Conservation (phyloP, 805 yeast genomes). For the Barnettozyma vustinii region DNA sequence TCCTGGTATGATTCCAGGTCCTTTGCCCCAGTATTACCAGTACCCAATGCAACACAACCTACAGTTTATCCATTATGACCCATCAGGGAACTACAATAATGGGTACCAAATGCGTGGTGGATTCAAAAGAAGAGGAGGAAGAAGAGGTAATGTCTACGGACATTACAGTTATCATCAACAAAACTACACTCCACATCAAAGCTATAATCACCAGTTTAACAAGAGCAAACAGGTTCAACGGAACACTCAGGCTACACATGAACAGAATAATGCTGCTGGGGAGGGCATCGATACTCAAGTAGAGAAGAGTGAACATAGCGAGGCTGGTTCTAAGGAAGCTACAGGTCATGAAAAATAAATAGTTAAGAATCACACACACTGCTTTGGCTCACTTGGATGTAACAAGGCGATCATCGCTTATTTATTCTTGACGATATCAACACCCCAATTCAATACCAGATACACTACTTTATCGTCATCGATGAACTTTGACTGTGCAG, state of each 20-base stretch:
- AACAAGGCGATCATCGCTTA: not conserved
- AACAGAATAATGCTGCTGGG: not conserved
- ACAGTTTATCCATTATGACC: constrained; percentile 6
- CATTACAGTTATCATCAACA: not conserved
- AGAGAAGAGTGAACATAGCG: not conserved
- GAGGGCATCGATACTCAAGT: not conserved
- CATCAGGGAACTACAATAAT: constrained; percentile 7
- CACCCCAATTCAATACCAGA: constrained; percentile 77
- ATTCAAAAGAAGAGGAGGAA: constrained; percentile 1
- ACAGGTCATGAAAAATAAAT: not conserved
- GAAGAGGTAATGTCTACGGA: constrained; percentile 1
- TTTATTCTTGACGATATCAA: constrained; percentile 64
- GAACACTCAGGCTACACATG: no score
- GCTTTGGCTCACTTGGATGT: not conserved
- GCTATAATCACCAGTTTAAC: not conserved
- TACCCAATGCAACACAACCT: constrained; percentile 2
- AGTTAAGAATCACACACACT: not conserved
- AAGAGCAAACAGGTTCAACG: not conserved
- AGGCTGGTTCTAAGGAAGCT: not conserved
- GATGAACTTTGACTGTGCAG: constrained; percentile 73
- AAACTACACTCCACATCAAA: not conserved
- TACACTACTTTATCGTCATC: constrained; percentile 82
- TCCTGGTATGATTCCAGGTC: not conserved
- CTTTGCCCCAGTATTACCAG: not conserved
- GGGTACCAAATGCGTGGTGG: constrained; percentile 10